These are phyloP conservation scores for Erythrobasidium yunnanense DNA, from an alignment of 768 basidiomycete species.

Conservation along the genomic window DNA sequence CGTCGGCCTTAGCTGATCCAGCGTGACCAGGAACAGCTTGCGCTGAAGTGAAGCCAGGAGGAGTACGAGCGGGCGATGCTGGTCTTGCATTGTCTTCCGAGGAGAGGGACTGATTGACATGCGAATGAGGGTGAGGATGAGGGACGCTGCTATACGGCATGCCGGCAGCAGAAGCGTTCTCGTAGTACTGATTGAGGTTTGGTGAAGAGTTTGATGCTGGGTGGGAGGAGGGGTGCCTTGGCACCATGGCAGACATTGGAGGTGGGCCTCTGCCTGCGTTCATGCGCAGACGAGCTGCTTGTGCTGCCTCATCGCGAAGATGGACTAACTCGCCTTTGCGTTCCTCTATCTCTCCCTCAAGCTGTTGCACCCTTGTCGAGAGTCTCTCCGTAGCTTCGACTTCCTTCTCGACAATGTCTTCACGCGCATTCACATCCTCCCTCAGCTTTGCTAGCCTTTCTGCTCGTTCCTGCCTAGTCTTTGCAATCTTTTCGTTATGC, in stretches of 20 bases:
- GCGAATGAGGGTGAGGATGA: too few species aligned
- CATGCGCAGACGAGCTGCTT: conserved; percentile 11
- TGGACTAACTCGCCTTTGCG: conserved; percentile 30
- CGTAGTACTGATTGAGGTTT: not conserved
- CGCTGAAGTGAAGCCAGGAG: not conserved
- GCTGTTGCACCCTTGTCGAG: conserved; percentile 20
- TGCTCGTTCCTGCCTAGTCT: conserved; percentile 44
- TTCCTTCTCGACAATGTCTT: conserved; percentile 49
- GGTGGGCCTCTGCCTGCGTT: not conserved
- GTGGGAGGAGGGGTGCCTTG: too few species aligned
- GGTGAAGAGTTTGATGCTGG: not conserved
- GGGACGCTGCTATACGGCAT: too few species aligned
- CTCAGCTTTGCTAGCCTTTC: conserved; percentile 55
- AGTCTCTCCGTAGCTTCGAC: conserved; percentile 49
- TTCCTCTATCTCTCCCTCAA: conserved; percentile 33
- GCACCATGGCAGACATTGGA: too few species aligned
- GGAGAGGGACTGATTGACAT: too few species aligned
- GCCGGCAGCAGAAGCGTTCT: not conserved
- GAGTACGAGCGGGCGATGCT: not conserved
- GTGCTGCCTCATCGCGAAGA: conserved; percentile 30
- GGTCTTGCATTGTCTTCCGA: not conserved
- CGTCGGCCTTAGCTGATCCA: too few species aligned
- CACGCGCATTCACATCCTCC: conserved; percentile 50
- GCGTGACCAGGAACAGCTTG: not conserved
- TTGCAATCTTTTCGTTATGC: conserved; percentile 33